Evolutionary conservation across 2,329 filamentous ascomycete genomes (phyloP).

Genomic region (Talaromyces rugulosus): DNA sequence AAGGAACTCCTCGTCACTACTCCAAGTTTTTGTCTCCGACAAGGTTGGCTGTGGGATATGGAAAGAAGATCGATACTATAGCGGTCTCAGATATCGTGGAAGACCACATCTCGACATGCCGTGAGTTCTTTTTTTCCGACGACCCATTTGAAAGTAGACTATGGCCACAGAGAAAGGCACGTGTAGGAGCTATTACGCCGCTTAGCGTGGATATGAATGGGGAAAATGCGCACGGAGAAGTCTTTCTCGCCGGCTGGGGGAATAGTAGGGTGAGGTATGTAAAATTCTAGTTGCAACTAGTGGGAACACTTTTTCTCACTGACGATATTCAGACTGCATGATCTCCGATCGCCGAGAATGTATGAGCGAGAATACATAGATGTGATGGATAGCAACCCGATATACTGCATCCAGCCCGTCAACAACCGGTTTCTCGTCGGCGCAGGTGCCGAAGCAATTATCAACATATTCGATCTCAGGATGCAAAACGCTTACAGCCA

Average conservation of each 20-base stretch:
- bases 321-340: conserved; percentile 49
- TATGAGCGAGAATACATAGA: conserved; percentile 52
- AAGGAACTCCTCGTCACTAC: conserved; percentile 41
- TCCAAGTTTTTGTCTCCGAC: conserved; percentile 50
- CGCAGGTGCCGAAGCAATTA: conserved; percentile 52
- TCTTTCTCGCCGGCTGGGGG: conserved; percentile 59
- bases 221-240: conserved; percentile 37
- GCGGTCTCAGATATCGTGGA: conserved; percentile 51
- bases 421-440: conserved; percentile 55
- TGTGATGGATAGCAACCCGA: conserved; percentile 53
- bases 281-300: neutral
- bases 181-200: conserved; percentile 34
- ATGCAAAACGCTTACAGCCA: conserved; percentile 38
- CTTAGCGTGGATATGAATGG: conserved; percentile 22
- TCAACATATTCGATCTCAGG: conserved; percentile 62
- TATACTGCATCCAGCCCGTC: conserved; percentile 56
- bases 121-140: conserved; percentile 30
- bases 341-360: conserved; percentile 50
- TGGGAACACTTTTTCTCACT: neutral
- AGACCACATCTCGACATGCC: conserved; percentile 37
- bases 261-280: conserved; percentile 48
- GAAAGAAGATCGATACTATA: conserved; percentile 39
- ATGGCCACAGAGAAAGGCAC: conserved; percentile 16
- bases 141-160: conserved; percentile 5
- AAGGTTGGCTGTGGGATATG: conserved; percentile 49